Evolutionary conservation across 2,329 filamentous ascomycete genomes (phyloP).

Genomic region (Myrmaecium sp.): DNA sequence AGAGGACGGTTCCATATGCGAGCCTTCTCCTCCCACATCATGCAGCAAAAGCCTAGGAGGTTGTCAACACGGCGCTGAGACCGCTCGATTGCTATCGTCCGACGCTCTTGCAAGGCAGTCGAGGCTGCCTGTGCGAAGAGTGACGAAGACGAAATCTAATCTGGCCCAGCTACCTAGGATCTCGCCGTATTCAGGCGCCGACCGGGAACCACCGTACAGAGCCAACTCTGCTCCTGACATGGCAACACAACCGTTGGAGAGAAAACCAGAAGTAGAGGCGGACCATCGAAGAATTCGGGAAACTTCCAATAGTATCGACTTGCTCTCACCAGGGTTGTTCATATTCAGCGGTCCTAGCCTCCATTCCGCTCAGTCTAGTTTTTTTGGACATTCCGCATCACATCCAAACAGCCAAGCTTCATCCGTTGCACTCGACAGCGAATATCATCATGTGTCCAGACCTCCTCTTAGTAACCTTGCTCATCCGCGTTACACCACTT

Average conservation of each 20-base stretch:
- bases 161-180: too few relatives aligned
- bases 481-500: conserved; percentile 3
- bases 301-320: conserved; percentile 14
- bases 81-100: too few relatives aligned
- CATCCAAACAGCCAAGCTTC: conserved; percentile 6
- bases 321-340: conserved; percentile 16
- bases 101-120: too few relatives aligned
- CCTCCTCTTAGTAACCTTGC: background rate
- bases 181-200: conserved; percentile 7
- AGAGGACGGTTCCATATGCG: too few relatives aligned
- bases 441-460: too few relatives aligned
- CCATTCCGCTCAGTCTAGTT: conserved; percentile 9
- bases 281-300: conserved; percentile 7
- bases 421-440: conserved; percentile 7
- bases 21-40: too few relatives aligned
- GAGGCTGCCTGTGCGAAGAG: too few relatives aligned
- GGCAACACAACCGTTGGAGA: conserved; percentile 4
- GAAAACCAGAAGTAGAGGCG: background rate
- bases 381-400: conserved; percentile 9
- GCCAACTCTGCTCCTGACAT: conserved; percentile 14
- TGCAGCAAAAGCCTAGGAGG: too few relatives aligned
- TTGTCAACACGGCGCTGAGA: too few relatives aligned
- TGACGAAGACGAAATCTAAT: too few relatives aligned
- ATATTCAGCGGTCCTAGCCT: conserved; percentile 18
- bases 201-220: conserved; percentile 12